phyloP scores from a whole-genome alignment of 441 rosid genomes.

The Theobroma grandiflorum region DNA sequence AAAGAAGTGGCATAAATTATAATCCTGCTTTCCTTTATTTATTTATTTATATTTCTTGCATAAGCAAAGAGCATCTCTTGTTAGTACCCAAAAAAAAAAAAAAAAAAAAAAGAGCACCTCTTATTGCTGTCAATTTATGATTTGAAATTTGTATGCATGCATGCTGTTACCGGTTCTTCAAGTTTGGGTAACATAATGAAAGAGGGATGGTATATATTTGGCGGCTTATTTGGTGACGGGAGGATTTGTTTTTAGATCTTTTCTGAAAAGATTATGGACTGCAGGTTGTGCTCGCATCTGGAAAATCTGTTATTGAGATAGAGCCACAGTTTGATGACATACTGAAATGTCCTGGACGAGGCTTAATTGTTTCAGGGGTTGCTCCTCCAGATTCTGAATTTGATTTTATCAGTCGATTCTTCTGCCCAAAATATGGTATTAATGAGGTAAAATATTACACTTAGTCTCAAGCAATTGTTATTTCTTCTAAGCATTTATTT shows the following conservation, averaged over 20 bases:
- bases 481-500: not conserved
- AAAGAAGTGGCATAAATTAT: not conserved
- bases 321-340: constrained; percentile 62
- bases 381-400: constrained; percentile 66
- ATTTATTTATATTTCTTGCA: not conserved
- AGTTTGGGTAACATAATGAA: not conserved
- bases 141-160: not conserved
- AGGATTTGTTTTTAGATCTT: not conserved
- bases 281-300: constrained; percentile 73
- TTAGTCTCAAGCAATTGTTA: not conserved
- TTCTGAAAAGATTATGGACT: not conserved
- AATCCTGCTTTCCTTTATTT: not conserved
- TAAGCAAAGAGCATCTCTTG: not conserved
- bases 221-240: not conserved
- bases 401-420: constrained; percentile 72
- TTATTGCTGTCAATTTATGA: not conserved
- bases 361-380: constrained; percentile 62
- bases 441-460: constrained; percentile 53
- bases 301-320: constrained; percentile 56
- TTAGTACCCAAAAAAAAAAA: too few species aligned
- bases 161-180: not conserved
- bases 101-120: not conserved
- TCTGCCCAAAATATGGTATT: constrained; percentile 64
- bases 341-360: constrained; percentile 60
- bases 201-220: not conserved